Evolutionary conservation across 116 monocot genomes (phyloP).

Genomic region (Cymodocea nodosa): DNA sequence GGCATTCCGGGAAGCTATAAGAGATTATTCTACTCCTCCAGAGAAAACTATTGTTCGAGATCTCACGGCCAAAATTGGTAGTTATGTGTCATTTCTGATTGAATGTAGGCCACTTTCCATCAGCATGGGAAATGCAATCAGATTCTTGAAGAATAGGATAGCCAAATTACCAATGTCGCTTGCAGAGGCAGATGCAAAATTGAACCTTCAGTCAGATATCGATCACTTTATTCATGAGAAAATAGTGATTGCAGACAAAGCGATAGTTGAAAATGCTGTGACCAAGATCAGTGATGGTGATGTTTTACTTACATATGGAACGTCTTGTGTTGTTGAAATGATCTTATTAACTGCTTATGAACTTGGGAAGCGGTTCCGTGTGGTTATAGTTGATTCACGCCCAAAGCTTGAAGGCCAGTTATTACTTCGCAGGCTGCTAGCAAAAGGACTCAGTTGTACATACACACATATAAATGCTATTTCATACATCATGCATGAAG

Average conservation of each 20-base stretch:
- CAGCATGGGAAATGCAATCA: conserved; percentile 98
- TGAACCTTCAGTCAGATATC: conserved; percentile 64
- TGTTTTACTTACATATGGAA: conserved; percentile 82
- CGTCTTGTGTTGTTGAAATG: conserved; percentile 89
- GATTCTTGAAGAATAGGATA: conserved; percentile 82
- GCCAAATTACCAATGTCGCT: conserved; percentile 52
- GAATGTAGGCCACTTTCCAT: conserved; percentile 95
- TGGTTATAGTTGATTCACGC: conserved; percentile 86
- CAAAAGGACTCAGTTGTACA: conserved; percentile 70
- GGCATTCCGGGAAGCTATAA: conserved; percentile 69
- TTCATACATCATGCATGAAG: conserved; percentile 98
- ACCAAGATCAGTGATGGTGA: conserved; percentile 89
- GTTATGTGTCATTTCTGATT: conserved; percentile 86
- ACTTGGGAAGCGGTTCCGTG: conserved; percentile 63
- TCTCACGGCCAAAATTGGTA: conserved; percentile 66
- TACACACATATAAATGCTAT: conserved; percentile 95
- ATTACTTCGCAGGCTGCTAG: conserved; percentile 53
- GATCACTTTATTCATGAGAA: conserved; percentile 89
- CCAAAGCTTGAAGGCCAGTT: conserved; percentile 86
- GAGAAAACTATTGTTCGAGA: conserved; percentile 72
- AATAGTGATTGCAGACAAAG: conserved; percentile 82
- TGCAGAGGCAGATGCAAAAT: conserved; percentile 75
- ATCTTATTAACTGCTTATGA: conserved; percentile 63
- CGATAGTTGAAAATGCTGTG: conserved; percentile 79
- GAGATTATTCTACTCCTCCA: conserved; percentile 77